Evolutionary conservation across 2,329 filamentous ascomycete species (phyloP).

Genomic region (Venturia carpophila): DNA sequence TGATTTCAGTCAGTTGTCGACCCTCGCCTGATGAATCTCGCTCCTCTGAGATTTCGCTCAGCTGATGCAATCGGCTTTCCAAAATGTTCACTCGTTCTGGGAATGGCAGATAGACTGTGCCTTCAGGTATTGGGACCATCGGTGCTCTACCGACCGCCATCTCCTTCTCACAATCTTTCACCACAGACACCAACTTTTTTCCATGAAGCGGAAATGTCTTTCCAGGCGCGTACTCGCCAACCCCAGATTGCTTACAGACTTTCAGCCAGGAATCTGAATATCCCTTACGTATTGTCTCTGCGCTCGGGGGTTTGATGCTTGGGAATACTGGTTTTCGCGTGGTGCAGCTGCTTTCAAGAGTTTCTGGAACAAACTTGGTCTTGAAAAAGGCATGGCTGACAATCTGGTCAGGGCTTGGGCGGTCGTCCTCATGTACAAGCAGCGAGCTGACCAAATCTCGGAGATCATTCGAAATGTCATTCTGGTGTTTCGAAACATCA

Average conservation of each 20-base stretch:
- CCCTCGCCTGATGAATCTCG: slow-evolving; percentile 34
- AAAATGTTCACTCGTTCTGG: slow-evolving; percentile 32
- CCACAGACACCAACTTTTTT: slow-evolving; percentile 41
- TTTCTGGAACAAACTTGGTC: slow-evolving; percentile 61
- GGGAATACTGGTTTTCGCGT: slow-evolving; percentile 41
- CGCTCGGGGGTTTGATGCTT: slow-evolving; percentile 36
- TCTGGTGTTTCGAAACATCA: slow-evolving; percentile 54
- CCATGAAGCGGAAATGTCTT: slow-evolving; percentile 41
- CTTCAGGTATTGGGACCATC: slow-evolving; percentile 41
- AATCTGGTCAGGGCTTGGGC: slow-evolving; percentile 69
- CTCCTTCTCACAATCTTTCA: slow-evolving; percentile 43
- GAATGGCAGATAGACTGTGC: slow-evolving; percentile 42
- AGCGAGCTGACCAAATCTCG: slow-evolving; percentile 71
- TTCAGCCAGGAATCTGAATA: slow-evolving; percentile 45
- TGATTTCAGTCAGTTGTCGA: slow-evolving; percentile 37
- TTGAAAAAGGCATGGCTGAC: slow-evolving; percentile 75
- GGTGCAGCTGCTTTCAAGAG: slow-evolving; percentile 39
- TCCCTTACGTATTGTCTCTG: slow-evolving; percentile 38
- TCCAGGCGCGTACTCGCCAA: slow-evolving; percentile 41
- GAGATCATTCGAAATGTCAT: slow-evolving; percentile 65
- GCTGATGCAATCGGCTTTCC: slow-evolving; percentile 20
- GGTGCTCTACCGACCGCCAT: slow-evolving; percentile 41
- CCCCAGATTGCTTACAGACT: slow-evolving; percentile 43
- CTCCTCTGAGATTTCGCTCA: slow-evolving; percentile 36
- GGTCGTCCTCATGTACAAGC: slow-evolving; percentile 64